Percentiles rank a stretch among this genome's conserved stretches.
phyloP scores from a whole-genome alignment of 2,329 filamentous ascomycete genomes.

The Neodidymelliopsis sp. region DNA sequence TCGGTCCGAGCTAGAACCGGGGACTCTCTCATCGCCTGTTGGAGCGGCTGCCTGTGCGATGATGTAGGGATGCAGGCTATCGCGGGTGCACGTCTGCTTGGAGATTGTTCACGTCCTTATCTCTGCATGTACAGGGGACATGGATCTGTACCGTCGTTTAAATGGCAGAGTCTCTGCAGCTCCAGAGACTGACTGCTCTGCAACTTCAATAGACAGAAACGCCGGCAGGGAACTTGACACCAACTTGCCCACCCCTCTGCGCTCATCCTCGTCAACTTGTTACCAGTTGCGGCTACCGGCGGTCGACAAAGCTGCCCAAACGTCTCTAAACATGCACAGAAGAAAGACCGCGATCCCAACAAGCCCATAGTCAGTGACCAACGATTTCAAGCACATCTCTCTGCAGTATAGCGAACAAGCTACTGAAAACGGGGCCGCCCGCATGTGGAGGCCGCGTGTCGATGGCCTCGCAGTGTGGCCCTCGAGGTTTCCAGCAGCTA shows the following conservation, averaged over 20 bases:
- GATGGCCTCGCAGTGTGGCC: neutral
- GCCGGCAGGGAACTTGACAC: neutral
- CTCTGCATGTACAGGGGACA: neutral
- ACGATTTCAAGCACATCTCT: neutral
- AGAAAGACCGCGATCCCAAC: slow-evolving; percentile 3
- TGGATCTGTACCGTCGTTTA: too few species aligned
- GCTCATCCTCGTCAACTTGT: too few species aligned
- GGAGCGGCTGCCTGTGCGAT: slow-evolving; percentile 9
- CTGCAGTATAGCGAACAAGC: neutral
- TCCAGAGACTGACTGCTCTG: neutral
- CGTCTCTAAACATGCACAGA: neutral
- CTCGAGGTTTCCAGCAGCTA: slow-evolving; percentile 7
- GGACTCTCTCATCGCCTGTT: neutral
- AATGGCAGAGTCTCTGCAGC: too few species aligned
- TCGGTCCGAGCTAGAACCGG: slow-evolving; percentile 13
- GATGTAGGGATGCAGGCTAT: slow-evolving; percentile 16
- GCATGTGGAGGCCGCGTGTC: slow-evolving; percentile 4
- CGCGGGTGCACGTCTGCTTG: slow-evolving; percentile 5
- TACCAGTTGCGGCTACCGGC: slow-evolving; percentile 4
- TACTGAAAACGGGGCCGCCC: neutral
- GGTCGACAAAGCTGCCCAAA: slow-evolving; percentile 4
- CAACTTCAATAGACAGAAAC: neutral
- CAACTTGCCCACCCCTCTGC: neutral
- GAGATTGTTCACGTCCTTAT: slow-evolving; percentile 1
- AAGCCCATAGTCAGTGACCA: neutral